These are phyloP conservation scores for Mortierella claussenii DNA, from an alignment of 192 early-diverging fungal genomes.

Conservation along the genomic window DNA sequence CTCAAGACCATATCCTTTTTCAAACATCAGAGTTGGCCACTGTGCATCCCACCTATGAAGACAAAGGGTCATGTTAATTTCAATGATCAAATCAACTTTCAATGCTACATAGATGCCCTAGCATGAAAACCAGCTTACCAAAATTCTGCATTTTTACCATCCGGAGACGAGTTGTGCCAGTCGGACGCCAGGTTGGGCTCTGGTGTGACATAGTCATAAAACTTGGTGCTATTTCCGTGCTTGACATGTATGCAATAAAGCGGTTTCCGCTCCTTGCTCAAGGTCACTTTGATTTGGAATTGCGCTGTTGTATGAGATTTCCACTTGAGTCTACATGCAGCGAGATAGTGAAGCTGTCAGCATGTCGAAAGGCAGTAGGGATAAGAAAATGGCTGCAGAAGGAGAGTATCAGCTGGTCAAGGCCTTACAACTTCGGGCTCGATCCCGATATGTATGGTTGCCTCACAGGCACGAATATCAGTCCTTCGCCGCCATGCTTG, in stretches of 20 bases:
- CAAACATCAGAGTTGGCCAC: constrained; percentile 62
- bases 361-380: neutral
- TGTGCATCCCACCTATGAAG: constrained; percentile 59
- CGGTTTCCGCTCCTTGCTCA: constrained; percentile 63
- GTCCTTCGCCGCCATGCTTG: constrained; percentile 75
- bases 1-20: constrained; percentile 60
- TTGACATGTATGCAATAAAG: constrained; percentile 58
- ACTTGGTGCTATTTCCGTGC: constrained; percentile 58
- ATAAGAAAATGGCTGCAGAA: neutral
- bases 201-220: constrained; percentile 64
- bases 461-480: constrained; percentile 76
- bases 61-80: neutral
- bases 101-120: neutral
- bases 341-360: neutral
- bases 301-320: constrained; percentile 67
- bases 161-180: constrained; percentile 62
- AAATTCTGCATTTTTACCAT: constrained; percentile 61
- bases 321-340: constrained; percentile 66
- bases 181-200: constrained; percentile 53
- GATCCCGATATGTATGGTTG: constrained; percentile 64
- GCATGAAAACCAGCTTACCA: constrained; percentile 25
- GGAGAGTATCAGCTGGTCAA: neutral
- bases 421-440: constrained; percentile 62
- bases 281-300: constrained; percentile 63
- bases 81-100: neutral